phyloP scores from a whole-genome alignment of 2,329 filamentous ascomycete genomes.

The Magnaporthiopsis incrustans region DNA sequence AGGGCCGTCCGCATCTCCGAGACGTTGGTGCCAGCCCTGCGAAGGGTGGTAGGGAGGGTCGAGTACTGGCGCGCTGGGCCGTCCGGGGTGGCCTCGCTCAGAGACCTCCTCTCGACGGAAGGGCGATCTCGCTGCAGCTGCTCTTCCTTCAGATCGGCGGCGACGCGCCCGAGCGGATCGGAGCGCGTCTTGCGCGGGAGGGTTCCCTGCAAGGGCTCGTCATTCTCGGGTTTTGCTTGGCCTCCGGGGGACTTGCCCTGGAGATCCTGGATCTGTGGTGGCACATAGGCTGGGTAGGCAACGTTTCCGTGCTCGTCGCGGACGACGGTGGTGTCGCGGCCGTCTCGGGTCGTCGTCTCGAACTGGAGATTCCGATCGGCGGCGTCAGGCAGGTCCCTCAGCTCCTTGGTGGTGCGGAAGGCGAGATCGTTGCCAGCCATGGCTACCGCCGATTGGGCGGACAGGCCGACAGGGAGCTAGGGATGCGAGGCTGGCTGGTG shows the following conservation, averaged over 20 bases:
- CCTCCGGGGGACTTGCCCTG: slow-evolving; percentile 1
- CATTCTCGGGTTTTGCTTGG: slow-evolving; percentile 7
- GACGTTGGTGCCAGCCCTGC: slow-evolving; percentile 18
- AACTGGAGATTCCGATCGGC: slow-evolving; percentile 9
- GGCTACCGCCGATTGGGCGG: slow-evolving; percentile 1
- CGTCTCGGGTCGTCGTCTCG: slow-evolving; percentile 18
- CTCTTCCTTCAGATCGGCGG: not conserved
- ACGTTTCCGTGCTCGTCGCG: slow-evolving; percentile 22
- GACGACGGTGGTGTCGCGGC: slow-evolving; percentile 21
- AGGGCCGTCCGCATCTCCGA: slow-evolving; percentile 22
- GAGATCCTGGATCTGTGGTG: slow-evolving; percentile 17
- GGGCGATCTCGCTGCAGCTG: not conserved
- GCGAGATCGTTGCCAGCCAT: slow-evolving; percentile 4
- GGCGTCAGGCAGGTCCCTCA: slow-evolving; percentile 13
- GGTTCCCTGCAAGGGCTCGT: slow-evolving; percentile 12
- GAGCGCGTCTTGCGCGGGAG: slow-evolving; percentile 1
- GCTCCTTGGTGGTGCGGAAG: slow-evolving; percentile 7
- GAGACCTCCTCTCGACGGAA: slow-evolving; percentile 12
- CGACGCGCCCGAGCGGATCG: slow-evolving; percentile 5
- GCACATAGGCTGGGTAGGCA: slow-evolving; percentile 24
- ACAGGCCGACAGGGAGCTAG: not conserved
- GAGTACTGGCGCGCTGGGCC: slow-evolving; percentile 12
- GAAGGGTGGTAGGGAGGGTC: slow-evolving; percentile 12
- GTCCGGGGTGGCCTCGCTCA: slow-evolving; percentile 15
- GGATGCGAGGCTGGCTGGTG: not conserved